Conservation (phyloP, 2,329 filamentous ascomycete genomes). For the Aspergillus hortae region DNA sequence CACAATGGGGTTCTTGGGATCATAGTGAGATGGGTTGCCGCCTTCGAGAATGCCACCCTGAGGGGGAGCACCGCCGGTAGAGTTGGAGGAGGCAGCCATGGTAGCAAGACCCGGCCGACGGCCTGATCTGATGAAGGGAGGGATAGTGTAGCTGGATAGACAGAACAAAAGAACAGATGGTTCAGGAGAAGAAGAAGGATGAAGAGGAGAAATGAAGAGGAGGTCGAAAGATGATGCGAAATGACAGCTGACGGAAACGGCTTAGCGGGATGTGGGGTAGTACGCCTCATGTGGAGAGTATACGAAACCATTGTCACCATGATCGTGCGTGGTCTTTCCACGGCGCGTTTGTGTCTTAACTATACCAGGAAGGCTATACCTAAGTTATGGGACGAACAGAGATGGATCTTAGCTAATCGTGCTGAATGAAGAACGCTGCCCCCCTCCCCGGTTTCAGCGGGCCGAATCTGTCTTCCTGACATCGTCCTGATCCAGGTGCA, state of each 20-base stretch:
- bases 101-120: not conserved
- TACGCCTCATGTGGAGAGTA: too few species aligned
- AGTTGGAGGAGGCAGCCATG: slow-evolving; percentile 19
- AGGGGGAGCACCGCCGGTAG: slow-evolving; percentile 29
- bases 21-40: slow-evolving; percentile 64
- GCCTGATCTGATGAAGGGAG: not conserved
- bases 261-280: not conserved
- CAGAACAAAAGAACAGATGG: not conserved
- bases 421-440: too few species aligned
- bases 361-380: too few species aligned
- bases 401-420: too few species aligned
- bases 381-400: too few species aligned
- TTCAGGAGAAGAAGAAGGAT: not conserved
- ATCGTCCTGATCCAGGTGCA: too few species aligned
- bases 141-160: not conserved
- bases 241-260: slow-evolving; percentile 1
- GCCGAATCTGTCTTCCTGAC: too few species aligned
- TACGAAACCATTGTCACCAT: too few species aligned
- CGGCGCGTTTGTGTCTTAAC: too few species aligned
- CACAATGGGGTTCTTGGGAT: slow-evolving; percentile 67
- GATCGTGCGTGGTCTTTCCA: too few species aligned
- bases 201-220: not conserved
- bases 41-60: slow-evolving; percentile 71
- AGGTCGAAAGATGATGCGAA: not conserved
- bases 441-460: too few species aligned